Evolutionary conservation across 2,329 filamentous ascomycete genomes (phyloP).

Genomic region (Aplosporella prunicola): DNA sequence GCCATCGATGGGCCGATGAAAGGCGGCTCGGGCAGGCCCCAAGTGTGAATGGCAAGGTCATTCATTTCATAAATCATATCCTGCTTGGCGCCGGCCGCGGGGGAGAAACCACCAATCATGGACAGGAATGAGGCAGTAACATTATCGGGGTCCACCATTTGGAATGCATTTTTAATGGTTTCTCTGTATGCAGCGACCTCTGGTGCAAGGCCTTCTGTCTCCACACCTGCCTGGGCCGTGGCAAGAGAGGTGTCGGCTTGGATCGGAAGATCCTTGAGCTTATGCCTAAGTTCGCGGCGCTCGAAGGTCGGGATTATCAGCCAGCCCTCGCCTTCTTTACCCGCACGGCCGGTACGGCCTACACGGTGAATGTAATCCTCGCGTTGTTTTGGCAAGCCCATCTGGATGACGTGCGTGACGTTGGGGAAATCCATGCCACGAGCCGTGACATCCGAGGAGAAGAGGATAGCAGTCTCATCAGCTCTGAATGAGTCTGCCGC

Average conservation of each 20-base stretch:
- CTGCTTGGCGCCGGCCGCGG: too few species aligned
- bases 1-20: too few species aligned
- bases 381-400: constrained; percentile 36
- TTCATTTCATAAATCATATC: not conserved
- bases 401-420: constrained; percentile 43
- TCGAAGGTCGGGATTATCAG: constrained; percentile 53
- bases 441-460: constrained; percentile 43
- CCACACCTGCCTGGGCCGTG: constrained; percentile 36
- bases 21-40: not conserved
- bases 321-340: constrained; percentile 63
- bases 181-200: too few species aligned
- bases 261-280: constrained; percentile 49
- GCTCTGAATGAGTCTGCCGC: constrained; percentile 64
- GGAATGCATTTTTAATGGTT: too few species aligned
- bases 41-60: not conserved
- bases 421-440: constrained; percentile 46
- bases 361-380: constrained; percentile 45
- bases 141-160: too few species aligned
- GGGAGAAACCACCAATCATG: too few species aligned
- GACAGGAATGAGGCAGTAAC: too few species aligned
- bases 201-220: not conserved
- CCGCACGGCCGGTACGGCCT: constrained; percentile 52
- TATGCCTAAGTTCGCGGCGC: constrained; percentile 35
- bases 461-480: constrained; percentile 45
- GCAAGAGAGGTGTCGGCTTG: constrained; percentile 45